Conservation (phyloP, 106 monocot species). For the Platanthera zijinensis region DNA sequence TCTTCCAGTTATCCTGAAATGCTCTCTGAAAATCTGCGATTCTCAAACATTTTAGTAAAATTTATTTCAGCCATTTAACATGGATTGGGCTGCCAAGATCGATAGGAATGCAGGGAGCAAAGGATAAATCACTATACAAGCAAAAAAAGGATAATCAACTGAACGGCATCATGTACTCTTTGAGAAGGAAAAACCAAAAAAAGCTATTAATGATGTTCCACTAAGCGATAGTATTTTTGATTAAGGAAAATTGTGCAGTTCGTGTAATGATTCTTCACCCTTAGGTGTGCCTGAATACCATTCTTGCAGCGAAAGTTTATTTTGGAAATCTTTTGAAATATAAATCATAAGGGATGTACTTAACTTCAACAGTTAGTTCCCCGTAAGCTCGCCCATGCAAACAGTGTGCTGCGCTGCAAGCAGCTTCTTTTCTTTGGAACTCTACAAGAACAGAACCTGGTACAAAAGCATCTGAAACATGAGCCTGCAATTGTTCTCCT, state of each 20-base stretch:
- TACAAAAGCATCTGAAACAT: constrained; percentile 24
- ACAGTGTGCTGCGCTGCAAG: constrained; percentile 63
- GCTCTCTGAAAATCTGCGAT: too few species aligned
- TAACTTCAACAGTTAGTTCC: constrained; percentile 26
- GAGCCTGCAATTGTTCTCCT: not conserved
- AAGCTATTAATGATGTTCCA: not conserved
- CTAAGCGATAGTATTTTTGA: not conserved
- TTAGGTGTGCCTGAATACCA: too few species aligned
- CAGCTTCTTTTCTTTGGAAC: constrained; percentile 67
- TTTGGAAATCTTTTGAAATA: constrained; percentile 45
- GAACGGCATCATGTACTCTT: not conserved
- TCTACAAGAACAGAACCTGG: constrained; percentile 71
- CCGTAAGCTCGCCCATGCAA: constrained; percentile 65
- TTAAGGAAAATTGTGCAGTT: not conserved
- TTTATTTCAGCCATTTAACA: too few species aligned
- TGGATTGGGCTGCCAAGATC: too few species aligned
- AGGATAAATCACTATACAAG: not conserved
- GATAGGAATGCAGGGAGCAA: too few species aligned
- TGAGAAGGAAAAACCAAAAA: not conserved
- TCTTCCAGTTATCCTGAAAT: too few species aligned
- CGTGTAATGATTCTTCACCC: not conserved
- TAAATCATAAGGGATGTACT: constrained; percentile 37
- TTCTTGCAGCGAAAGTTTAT: constrained; percentile 16
- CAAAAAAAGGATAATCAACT: not conserved
- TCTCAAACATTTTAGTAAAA: too few species aligned